Evolutionary conservation across 2,329 filamentous ascomycete species (phyloP).

Genomic region (Cadophora malorum): DNA sequence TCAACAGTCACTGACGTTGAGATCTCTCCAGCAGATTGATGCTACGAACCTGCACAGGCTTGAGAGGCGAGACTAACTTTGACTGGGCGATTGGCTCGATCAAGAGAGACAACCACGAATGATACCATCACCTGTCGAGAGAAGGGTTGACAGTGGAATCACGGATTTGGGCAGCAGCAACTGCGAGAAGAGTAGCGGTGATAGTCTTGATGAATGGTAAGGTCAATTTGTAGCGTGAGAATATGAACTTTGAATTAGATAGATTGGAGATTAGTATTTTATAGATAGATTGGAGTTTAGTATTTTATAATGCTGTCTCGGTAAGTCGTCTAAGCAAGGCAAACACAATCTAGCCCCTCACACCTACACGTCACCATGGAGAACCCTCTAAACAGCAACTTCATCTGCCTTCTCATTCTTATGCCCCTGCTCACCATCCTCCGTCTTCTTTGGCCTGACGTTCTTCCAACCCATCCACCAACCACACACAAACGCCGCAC

Average conservation of each 20-base stretch:
- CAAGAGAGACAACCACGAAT: too few relatives aligned
- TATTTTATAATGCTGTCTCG: not conserved
- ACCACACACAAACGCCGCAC: slow-evolving; percentile 45
- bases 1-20: too few relatives aligned
- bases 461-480: slow-evolving; percentile 56
- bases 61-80: too few relatives aligned
- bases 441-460: slow-evolving; percentile 46
- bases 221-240: not conserved
- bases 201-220: not conserved
- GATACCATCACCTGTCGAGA: too few relatives aligned
- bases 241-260: not conserved
- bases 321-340: not conserved
- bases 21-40: too few relatives aligned
- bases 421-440: not conserved
- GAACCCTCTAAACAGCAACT: not conserved
- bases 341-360: not conserved
- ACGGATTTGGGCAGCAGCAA: too few relatives aligned
- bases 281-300: not conserved
- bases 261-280: not conserved
- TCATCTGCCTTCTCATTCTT: not conserved
- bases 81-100: too few relatives aligned
- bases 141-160: too few relatives aligned
- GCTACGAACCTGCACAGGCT: too few relatives aligned
- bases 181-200: not conserved
- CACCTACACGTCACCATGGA: not conserved